Conservation (phyloP, 441 rosid genomes). For the Gossypium lobatum region DNA sequence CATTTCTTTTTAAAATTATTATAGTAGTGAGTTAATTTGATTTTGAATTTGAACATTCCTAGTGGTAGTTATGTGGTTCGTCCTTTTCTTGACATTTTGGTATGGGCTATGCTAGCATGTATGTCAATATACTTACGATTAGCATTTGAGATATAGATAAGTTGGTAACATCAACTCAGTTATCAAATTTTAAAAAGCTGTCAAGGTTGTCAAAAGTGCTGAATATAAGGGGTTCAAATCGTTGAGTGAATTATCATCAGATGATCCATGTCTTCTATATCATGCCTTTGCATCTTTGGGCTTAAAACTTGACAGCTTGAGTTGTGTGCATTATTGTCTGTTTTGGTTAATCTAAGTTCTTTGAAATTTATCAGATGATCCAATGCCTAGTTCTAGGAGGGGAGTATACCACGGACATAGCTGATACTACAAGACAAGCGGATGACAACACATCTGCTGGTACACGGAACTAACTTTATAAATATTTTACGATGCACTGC, state of each 20-base stretch:
- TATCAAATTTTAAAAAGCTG: not conserved
- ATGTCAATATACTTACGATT: not conserved
- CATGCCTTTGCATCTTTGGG: not conserved
- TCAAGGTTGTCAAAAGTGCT: not conserved
- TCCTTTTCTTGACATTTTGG: not conserved
- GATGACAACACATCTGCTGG: not conserved
- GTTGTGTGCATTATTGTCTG: not conserved
- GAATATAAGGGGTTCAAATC: not conserved
- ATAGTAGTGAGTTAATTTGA: not conserved
- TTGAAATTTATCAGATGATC: slow-evolving; percentile 38
- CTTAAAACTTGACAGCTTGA: not conserved
- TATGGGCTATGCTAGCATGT: not conserved
- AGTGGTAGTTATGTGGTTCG: not conserved
- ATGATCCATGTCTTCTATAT: not conserved
- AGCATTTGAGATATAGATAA: not conserved
- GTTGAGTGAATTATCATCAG: not conserved
- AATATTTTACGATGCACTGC: slow-evolving; percentile 12
- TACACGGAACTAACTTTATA: slow-evolving; percentile 13
- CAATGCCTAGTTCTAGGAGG: slow-evolving; percentile 40
- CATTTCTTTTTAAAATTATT: not conserved
- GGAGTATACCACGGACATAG: slow-evolving; percentile 27
- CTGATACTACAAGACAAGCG: slow-evolving; percentile 19
- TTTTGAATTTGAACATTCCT: not conserved
- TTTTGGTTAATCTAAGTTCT: not conserved
- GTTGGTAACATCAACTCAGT: not conserved